Evolutionary conservation across 805 yeast genomes (phyloP), one percentile per base, ranked within the genome.

Genomic region (Nakazawaea ishiwadae): DNA sequence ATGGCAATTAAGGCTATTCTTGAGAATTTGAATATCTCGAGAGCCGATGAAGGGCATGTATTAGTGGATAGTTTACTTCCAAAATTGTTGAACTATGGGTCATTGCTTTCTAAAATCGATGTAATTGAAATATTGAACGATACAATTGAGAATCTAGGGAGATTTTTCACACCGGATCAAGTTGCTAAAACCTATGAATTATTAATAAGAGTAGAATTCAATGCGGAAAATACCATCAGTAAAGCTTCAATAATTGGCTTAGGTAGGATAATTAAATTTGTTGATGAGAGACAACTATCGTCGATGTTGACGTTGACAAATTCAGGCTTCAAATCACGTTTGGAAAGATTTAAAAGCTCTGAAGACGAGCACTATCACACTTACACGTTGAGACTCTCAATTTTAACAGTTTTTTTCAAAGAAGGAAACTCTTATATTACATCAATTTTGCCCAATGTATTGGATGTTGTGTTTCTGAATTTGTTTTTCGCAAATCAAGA

Each of bases 51-150:
- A 44, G 12, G 47, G 60, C n/a, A 44, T 63, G 5, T 47, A 63
- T 44, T 45, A 8, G 51, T 71, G 10, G 65, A 59, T 12, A 46
- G 52, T 5, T 46, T 77, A 6, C 49, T 75, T 12, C 74, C 75
- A 50, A 65, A 10, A 50, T 53, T 12, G 42, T 54, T 35, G 51
- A 56, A 46, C 59, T 73, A 23, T 7, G 33, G 31, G 0, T 29
- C 32, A 4, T 48, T 62, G 28, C 48, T 41, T 16, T 48, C 51
- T 8, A 59, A 65, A 10, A 68, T 80, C 27, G 89, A 84, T 50
- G 62, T 71, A 31, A 69, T 81, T 47, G 91, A 84, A 53, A 68
- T 81, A 5, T 55, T 81, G 33, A 66, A 73, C 17, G 87, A 80
- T 49, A 48, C 82, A 31, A 60, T 79, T 35, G 70, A 68, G 44